Evolutionary conservation across 495 filamentous ascomycete genomes (phyloP).

Genomic region (Achaetomiella virescens): DNA sequence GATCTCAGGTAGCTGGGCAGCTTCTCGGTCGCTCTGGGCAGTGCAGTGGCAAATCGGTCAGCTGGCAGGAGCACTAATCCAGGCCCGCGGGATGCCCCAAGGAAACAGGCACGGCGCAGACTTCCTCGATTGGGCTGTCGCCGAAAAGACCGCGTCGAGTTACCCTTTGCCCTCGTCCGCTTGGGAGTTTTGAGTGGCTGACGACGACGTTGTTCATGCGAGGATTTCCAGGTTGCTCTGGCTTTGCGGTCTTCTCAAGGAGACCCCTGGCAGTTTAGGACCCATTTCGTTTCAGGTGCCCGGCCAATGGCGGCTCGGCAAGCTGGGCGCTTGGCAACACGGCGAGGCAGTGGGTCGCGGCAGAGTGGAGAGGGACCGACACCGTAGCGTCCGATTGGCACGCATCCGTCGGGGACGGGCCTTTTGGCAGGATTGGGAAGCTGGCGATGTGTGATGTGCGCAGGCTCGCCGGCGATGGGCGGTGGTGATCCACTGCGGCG

Average conservation of each 20-base stretch:
- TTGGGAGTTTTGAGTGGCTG: constrained; percentile 1
- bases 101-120: neutral
- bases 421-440: neutral
- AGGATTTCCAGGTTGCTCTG: neutral
- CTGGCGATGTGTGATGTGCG: neutral
- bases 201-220: neutral
- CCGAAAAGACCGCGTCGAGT: neutral
- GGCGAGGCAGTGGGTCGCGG: neutral
- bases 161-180: neutral
- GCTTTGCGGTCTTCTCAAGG: too few relatives aligned
- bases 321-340: neutral
- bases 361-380: neutral
- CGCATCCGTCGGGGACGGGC: neutral
- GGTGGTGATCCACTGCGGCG: neutral
- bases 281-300: constrained; percentile 3
- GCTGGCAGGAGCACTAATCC: neutral
- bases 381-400: constrained; percentile 5
- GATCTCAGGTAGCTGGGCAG: too few relatives aligned
- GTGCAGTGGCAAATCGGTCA: neutral
- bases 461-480: too few relatives aligned
- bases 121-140: neutral
- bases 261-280: neutral
- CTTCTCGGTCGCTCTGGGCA: too few relatives aligned
- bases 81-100: neutral
- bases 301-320: neutral